A percentile compares a stretch with the other conserved stretches of the same genome.
phyloP scores from a whole-genome alignment of 495 filamentous ascomycete species.

The Lophiostoma macrostomum region DNA sequence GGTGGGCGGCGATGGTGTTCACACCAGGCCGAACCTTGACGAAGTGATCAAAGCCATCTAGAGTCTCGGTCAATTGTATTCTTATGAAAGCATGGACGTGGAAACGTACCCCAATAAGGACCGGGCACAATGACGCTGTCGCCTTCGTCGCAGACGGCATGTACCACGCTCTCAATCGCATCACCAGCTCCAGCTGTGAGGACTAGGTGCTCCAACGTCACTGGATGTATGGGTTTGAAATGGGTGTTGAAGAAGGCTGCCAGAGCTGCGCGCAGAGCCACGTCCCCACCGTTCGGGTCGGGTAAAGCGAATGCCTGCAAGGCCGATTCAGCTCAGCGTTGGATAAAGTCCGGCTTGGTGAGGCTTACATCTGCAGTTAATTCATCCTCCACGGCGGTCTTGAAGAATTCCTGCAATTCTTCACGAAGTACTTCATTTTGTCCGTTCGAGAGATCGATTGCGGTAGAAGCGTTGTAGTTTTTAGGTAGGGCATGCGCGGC shows the following conservation, averaged over 20 bases:
- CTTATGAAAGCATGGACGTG: neutral
- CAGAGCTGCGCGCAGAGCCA: constrained; percentile 8
- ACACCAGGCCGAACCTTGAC: constrained; percentile 19
- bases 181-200: constrained; percentile 22
- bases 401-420: constrained; percentile 25
- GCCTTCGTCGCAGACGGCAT: constrained; percentile 27
- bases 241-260: constrained; percentile 22
- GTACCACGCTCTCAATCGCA: constrained; percentile 22
- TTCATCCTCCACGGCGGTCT: constrained; percentile 16
- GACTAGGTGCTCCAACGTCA: constrained; percentile 19
- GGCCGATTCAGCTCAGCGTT: too few relatives aligned
- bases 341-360: too few relatives aligned
- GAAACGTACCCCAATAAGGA: constrained; percentile 22
- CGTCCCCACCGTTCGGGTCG: constrained; percentile 7
- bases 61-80: neutral
- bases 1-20: constrained; percentile 24
- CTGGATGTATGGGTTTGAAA: constrained; percentile 19
- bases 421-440: constrained; percentile 19
- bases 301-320: constrained; percentile 12
- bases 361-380: constrained; percentile 6
- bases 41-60: constrained; percentile 20
- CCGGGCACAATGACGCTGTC: constrained; percentile 29
- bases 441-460: constrained; percentile 18
- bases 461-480: constrained; percentile 2
- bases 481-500: constrained; percentile 3